A percentile compares a stretch with the other conserved stretches of the same genome.
Evolutionary conservation across 2,329 filamentous ascomycete species (phyloP).

Genomic region (Lecanicillium sp.): DNA sequence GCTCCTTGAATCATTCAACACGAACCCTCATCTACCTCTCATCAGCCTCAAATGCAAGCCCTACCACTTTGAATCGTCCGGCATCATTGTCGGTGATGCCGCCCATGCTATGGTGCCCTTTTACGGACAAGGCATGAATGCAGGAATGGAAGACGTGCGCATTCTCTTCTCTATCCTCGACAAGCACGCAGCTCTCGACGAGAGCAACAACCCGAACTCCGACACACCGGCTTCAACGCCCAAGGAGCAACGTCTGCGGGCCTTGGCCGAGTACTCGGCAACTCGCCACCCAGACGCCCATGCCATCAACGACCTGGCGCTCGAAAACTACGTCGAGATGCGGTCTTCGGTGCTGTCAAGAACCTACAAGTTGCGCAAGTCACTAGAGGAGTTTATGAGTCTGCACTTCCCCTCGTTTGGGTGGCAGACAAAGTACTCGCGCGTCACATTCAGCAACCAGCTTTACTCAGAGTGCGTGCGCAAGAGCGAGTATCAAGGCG

Average conservation of each 20-base stretch:
- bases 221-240: constrained; percentile 28
- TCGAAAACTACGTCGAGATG: constrained; percentile 94
- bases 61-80: constrained; percentile 70
- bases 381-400: constrained; percentile 74
- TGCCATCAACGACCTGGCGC: constrained; percentile 85
- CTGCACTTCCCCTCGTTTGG: constrained; percentile 68
- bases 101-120: constrained; percentile 98
- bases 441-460: constrained; percentile 90
- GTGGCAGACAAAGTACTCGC: constrained; percentile 86
- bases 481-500: constrained; percentile 61
- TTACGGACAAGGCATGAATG: constrained; percentile 97
- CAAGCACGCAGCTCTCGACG: constrained; percentile 42
- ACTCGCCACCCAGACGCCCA: constrained; percentile 71
- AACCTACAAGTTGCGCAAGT: constrained; percentile 73
- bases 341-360: constrained; percentile 71
- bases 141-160: constrained; percentile 87
- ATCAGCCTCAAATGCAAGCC: constrained; percentile 91
- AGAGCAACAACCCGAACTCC: constrained; percentile 32
- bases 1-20: constrained; percentile 64
- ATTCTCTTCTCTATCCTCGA: constrained; percentile 80
- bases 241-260: constrained; percentile 44
- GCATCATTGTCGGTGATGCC: constrained; percentile 84
- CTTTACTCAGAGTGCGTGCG: constrained; percentile 75
- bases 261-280: constrained; percentile 67
- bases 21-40: constrained; percentile 83